Conservation (phyloP, 768 basidiomycete species). For the Leccinum fibrillosum region DNA sequence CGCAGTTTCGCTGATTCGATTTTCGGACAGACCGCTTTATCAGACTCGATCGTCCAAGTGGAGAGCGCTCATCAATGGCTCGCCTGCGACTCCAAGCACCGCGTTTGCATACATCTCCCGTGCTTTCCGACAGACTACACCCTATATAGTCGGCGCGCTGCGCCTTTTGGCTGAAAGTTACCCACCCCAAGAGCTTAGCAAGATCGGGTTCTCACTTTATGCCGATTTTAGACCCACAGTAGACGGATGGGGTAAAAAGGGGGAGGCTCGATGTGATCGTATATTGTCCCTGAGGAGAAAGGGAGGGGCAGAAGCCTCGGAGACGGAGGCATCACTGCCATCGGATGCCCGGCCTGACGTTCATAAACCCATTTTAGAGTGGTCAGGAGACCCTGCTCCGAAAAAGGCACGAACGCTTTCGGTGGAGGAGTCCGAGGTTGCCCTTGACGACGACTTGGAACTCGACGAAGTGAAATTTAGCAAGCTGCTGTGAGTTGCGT, state of each 20-base stretch:
- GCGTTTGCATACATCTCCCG: conserved; percentile 84
- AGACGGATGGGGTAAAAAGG: conserved; percentile 81
- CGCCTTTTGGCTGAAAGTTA: conserved; percentile 65
- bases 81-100: conserved; percentile 64
- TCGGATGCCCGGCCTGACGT: neutral
- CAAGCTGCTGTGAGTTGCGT: conserved; percentile 6
- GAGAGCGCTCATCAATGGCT: conserved; percentile 75
- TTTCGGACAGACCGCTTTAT: conserved; percentile 64
- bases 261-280: conserved; percentile 63
- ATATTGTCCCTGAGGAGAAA: conserved; percentile 60
- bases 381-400: conserved; percentile 24
- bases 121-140: conserved; percentile 75
- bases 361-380: conserved; percentile 2
- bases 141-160: conserved; percentile 74
- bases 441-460: conserved; percentile 42
- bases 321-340: conserved; percentile 4
- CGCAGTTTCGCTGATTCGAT: conserved; percentile 4
- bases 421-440: conserved; percentile 51
- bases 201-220: conserved; percentile 75
- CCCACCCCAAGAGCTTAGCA: conserved; percentile 54
- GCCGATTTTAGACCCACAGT: conserved; percentile 82
- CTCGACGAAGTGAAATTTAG: conserved; percentile 44
- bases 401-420: conserved; percentile 43
- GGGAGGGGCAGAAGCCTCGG: conserved; percentile 12
- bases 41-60: conserved; percentile 67